Conservation (phyloP, 228 moss, liverwort and hornwort genomes). For the Sphagnum magellanicum region DNA sequence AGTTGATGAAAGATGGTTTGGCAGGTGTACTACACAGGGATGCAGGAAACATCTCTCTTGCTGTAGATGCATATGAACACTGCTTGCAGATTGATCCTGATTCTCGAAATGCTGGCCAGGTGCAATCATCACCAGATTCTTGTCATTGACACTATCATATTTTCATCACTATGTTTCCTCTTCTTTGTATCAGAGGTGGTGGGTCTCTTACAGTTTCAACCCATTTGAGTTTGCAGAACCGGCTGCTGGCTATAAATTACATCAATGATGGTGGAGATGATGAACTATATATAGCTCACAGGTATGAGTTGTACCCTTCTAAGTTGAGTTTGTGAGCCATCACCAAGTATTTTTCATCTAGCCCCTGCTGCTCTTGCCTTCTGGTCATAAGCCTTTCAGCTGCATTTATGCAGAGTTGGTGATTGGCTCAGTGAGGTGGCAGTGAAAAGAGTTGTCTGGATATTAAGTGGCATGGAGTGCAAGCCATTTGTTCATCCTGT, state of each 20-base stretch:
- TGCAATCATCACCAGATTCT: slow-evolving; percentile 6
- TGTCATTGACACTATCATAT: background rate
- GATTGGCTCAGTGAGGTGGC: too few relatives aligned
- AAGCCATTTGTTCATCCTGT: too few relatives aligned
- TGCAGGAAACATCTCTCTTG: slow-evolving; percentile 89
- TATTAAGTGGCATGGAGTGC: too few relatives aligned
- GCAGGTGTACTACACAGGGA: slow-evolving; percentile 99
- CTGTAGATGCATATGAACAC: slow-evolving; percentile 94
- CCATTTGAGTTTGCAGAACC: slow-evolving; percentile 49
- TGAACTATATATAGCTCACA: slow-evolving; percentile 79
- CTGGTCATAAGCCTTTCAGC: too few relatives aligned
- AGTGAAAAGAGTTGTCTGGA: too few relatives aligned
- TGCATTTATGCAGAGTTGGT: too few relatives aligned
- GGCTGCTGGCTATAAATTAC: slow-evolving; percentile 96
- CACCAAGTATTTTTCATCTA: too few relatives aligned
- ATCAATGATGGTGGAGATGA: slow-evolving; percentile 94
- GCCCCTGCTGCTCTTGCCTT: too few relatives aligned
- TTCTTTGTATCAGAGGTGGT: background rate
- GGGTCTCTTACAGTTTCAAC: background rate
- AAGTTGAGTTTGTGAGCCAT: background rate
- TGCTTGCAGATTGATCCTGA: slow-evolving; percentile 95
- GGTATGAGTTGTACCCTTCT: slow-evolving; percentile 29
- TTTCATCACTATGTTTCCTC: background rate
- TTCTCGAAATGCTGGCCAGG: slow-evolving; percentile 99
- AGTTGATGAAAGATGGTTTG: slow-evolving; percentile 7